phyloP scores from a whole-genome alignment of 1,284 basidiomycete species.

The Leccinum fallax region DNA sequence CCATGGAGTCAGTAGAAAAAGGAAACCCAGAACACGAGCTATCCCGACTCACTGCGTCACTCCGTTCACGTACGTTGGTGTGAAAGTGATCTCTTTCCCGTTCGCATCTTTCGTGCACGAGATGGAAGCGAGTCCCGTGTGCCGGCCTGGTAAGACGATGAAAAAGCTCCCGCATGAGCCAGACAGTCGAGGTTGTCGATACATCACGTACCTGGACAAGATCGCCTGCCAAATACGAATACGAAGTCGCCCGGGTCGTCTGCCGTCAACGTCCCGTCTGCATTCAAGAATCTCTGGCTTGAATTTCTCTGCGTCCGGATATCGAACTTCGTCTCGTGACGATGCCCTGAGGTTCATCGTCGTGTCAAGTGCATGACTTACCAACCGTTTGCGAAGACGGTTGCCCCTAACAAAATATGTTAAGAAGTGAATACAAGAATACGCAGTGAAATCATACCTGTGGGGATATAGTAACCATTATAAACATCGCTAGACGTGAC shows the following conservation, averaged over 20 bases:
- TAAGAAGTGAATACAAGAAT: too few species aligned
- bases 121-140: constrained; percentile 21
- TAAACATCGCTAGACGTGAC: too few species aligned
- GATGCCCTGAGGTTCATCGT: neutral
- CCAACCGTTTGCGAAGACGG: too few species aligned
- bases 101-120: too few species aligned
- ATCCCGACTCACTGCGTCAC: constrained; percentile 6
- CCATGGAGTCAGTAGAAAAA: neutral
- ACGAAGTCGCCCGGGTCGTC: constrained; percentile 15
- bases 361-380: neutral
- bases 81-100: too few species aligned
- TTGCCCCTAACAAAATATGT: too few species aligned
- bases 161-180: neutral
- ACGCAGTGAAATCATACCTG: too few species aligned
- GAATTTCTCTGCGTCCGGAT: constrained; percentile 19
- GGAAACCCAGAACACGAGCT: neutral
- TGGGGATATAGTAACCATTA: too few species aligned
- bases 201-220: constrained; percentile 16
- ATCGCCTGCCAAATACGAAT: constrained; percentile 26
- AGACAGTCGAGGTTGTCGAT: too few species aligned
- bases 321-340: constrained; percentile 4
- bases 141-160: constrained; percentile 7
- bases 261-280: constrained; percentile 14
- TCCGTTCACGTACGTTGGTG: neutral
- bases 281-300: constrained; percentile 22